phyloP scores from a whole-genome alignment of 2,329 filamentous ascomycete genomes.

The Pseudonectria foliicola region DNA sequence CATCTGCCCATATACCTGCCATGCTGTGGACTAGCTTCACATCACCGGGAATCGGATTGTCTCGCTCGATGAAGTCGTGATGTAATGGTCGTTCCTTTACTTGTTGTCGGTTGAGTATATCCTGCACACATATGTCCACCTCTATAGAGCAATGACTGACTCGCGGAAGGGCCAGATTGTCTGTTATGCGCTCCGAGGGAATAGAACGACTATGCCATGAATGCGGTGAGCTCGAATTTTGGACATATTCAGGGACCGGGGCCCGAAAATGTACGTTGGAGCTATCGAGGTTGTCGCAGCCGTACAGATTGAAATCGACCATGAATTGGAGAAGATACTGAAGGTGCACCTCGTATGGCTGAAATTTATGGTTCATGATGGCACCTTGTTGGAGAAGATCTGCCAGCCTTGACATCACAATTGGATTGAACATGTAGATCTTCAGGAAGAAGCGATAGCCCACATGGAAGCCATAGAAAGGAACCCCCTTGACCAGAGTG shows the following conservation, averaged over 20 bases:
- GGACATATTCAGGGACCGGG: slow-evolving; percentile 65
- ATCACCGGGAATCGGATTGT: slow-evolving; percentile 54
- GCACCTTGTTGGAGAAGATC: slow-evolving; percentile 84
- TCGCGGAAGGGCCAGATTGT: slow-evolving; percentile 60
- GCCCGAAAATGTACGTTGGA: slow-evolving; percentile 63
- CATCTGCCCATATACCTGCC: slow-evolving; percentile 88
- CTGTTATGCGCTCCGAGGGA: slow-evolving; percentile 37
- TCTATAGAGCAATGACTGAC: slow-evolving; percentile 86
- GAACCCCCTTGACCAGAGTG: slow-evolving; percentile 83
- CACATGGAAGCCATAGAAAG: slow-evolving; percentile 93
- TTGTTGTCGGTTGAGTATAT: slow-evolving; percentile 77
- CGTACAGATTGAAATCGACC: slow-evolving; percentile 96
- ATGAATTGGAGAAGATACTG: slow-evolving; percentile 95
- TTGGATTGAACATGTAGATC: slow-evolving; percentile 85
- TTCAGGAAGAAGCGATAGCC: slow-evolving; percentile 90
- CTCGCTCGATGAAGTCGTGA: slow-evolving; percentile 75
- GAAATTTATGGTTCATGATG: slow-evolving; percentile 74
- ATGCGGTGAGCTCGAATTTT: slow-evolving; percentile 53
- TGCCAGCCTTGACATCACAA: slow-evolving; percentile 77
- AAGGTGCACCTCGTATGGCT: slow-evolving; percentile 90
- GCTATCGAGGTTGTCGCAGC: slow-evolving; percentile 79
- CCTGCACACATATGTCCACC: slow-evolving; percentile 79
- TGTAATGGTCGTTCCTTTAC: slow-evolving; percentile 73
- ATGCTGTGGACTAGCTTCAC: slow-evolving; percentile 89
- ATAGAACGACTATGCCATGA: slow-evolving; percentile 78